Percentiles rank a stretch among this genome's conserved stretches.
phyloP scores from a whole-genome alignment of 2,329 filamentous ascomycete genomes.

The Cladophialophora carrionii region DNA sequence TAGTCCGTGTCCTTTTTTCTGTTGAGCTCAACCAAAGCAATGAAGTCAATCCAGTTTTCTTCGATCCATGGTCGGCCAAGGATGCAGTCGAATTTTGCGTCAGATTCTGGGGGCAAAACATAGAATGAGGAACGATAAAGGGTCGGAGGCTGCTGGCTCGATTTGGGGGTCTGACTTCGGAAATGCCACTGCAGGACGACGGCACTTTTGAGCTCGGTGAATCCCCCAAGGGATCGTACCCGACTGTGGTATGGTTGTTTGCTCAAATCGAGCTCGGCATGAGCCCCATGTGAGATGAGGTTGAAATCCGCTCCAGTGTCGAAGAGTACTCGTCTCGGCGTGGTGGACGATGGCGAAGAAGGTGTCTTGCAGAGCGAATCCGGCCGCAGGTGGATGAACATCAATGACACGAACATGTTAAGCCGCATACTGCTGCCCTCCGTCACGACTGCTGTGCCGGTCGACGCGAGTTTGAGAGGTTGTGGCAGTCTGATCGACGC shows the following conservation, averaged over 20 bases:
- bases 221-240: conserved; percentile 30
- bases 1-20: conserved; percentile 9
- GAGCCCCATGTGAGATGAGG: conserved; percentile 26
- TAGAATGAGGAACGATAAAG: conserved; percentile 26
- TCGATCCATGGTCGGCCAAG: conserved; percentile 33
- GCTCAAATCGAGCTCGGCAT: conserved; percentile 20
- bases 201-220: conserved; percentile 23
- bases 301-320: conserved; percentile 35
- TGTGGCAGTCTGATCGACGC: neutral
- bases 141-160: neutral
- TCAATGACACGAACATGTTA: conserved; percentile 23
- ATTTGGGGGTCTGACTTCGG: conserved; percentile 4
- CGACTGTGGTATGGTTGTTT: conserved; percentile 19
- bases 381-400: conserved; percentile 27
- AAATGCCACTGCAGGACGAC: conserved; percentile 29
- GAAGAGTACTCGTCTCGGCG: conserved; percentile 30
- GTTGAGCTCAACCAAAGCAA: conserved; percentile 25
- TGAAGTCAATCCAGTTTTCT: conserved; percentile 30
- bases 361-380: neutral
- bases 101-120: conserved; percentile 20
- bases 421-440: conserved; percentile 13
- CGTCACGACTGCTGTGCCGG: conserved; percentile 9
- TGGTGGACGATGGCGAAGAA: conserved; percentile 10
- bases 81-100: conserved; percentile 33
- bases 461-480: neutral